Percentiles rank a stretch among this genome's conserved stretches.
phyloP scores from a whole-genome alignment of 2,329 filamentous ascomycete genomes.

The Fusarium sp. region DNA sequence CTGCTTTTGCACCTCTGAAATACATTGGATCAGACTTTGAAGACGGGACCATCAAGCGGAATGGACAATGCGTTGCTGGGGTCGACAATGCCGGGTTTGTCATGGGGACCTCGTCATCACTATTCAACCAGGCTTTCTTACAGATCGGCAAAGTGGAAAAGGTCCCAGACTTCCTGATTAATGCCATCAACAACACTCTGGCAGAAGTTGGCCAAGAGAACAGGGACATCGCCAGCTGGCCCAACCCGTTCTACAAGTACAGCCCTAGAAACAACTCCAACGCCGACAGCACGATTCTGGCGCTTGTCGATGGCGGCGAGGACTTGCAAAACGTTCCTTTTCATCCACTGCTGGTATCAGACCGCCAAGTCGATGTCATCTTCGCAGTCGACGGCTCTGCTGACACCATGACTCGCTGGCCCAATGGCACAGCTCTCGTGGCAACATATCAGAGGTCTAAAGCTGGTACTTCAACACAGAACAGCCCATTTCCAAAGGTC shows the following conservation, averaged over 20 bases:
- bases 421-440: constrained; percentile 79
- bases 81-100: constrained; percentile 86
- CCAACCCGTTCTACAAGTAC: constrained; percentile 80
- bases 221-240: constrained; percentile 79
- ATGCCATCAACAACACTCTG: constrained; percentile 65
- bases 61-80: constrained; percentile 75
- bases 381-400: constrained; percentile 84
- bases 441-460: constrained; percentile 77
- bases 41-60: constrained; percentile 65
- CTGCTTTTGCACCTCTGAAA: constrained; percentile 75
- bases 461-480: constrained; percentile 65
- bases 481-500: constrained; percentile 76
- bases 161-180: constrained; percentile 61
- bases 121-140: constrained; percentile 84
- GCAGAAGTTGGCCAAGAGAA: constrained; percentile 64
- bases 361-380: constrained; percentile 79
- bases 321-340: constrained; percentile 84
- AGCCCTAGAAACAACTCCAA: constrained; percentile 69
- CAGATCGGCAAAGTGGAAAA: constrained; percentile 55
- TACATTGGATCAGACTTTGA: constrained; percentile 80
- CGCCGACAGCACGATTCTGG: constrained; percentile 65
- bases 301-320: constrained; percentile 81
- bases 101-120: constrained; percentile 85
- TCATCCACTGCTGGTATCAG: constrained; percentile 79
- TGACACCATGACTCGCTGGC: constrained; percentile 76